Evolutionary conservation across 495 filamentous ascomycete genomes (phyloP), one percentile per base, ranked within the genome.

Genomic region (Clavariopsis aquatica): DNA sequence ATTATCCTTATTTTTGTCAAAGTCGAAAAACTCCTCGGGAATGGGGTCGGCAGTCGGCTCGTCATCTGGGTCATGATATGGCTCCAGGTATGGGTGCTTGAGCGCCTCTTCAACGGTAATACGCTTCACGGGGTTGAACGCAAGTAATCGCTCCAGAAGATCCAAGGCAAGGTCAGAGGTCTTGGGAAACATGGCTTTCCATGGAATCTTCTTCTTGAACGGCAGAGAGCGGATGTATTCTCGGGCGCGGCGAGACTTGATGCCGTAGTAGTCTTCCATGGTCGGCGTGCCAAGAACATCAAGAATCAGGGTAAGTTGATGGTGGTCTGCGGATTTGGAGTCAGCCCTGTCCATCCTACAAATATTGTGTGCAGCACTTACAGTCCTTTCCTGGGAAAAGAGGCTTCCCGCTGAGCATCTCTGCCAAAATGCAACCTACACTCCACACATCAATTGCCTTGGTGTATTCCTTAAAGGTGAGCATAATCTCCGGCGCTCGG

Each of bases 161-260:
- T 99, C 94, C 28, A 98, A 84, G 0, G 95, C 95, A 52, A 93
- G 81, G 34, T 96, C 92, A 41, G 91, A 94, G 45, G 92, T 96
- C 81, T 96, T 96, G 60, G 94, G 95, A 84, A 99, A 99, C 79
- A 99, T 87, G 38, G 88, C 88, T 72, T 92, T 90, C 87, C 97
- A 95, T 0, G 95, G 93, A 52, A 98, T 93, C 85, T 96, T 97
- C 89, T 99, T 99, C 86, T 98, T 99, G 83, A 99, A 99, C n/a
- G 95, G 95, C 38, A 99, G 87, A 49, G 93, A 96, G 43, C 95
- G 92, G 75, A 99, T 99, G 78, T 99, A 99, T 78, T 99, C 95
- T 64, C 95, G 87, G 26, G 95, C 95, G 66, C 95, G 89, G 61
- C 95, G 90, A 43, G 95, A 99, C 78, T 98, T 98, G 85, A 99